Evolutionary conservation across 768 basidiomycete species (phyloP).

Genomic region (Pleurotus eryngii): DNA sequence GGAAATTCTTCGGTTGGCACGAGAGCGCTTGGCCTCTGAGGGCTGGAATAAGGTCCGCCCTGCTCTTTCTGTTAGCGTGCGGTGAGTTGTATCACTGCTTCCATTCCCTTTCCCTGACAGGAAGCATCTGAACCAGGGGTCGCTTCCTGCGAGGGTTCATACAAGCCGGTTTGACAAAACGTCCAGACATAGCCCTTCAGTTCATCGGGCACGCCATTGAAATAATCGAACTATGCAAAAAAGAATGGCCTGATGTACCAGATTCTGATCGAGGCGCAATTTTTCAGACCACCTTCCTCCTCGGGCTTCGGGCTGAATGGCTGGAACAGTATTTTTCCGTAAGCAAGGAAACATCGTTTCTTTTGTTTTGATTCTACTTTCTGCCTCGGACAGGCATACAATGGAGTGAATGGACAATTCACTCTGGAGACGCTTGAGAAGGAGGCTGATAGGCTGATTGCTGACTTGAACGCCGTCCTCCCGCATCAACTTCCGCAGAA

Average conservation of each 20-base stretch:
- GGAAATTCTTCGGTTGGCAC: background rate
- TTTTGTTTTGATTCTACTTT: background rate
- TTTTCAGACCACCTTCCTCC: constrained; percentile 38
- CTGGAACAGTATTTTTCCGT: constrained; percentile 33
- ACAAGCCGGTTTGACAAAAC: constrained; percentile 11
- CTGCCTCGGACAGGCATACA: constrained; percentile 9
- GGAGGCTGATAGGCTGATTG: constrained; percentile 27
- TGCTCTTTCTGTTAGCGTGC: constrained; percentile 2
- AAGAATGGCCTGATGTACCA: constrained; percentile 35
- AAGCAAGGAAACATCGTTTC: background rate
- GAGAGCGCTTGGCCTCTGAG: background rate
- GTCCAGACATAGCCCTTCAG: constrained; percentile 23
- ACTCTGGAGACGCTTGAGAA: constrained; percentile 26
- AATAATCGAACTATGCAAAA: constrained; percentile 39
- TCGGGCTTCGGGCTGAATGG: constrained; percentile 35
- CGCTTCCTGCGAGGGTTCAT: constrained; percentile 40
- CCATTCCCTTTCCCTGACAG: too few relatives aligned
- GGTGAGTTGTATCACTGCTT: background rate
- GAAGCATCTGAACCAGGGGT: constrained; percentile 20
- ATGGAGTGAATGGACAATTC: constrained; percentile 13
- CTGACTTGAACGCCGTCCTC: constrained; percentile 15
- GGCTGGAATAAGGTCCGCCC: constrained; percentile 4
- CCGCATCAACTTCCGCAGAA: background rate
- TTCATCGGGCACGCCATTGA: constrained; percentile 34
- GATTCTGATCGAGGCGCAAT: constrained; percentile 36